phyloP scores from a whole-genome alignment of 129 eudicot genomes.

The Tagetes erecta region DNA sequence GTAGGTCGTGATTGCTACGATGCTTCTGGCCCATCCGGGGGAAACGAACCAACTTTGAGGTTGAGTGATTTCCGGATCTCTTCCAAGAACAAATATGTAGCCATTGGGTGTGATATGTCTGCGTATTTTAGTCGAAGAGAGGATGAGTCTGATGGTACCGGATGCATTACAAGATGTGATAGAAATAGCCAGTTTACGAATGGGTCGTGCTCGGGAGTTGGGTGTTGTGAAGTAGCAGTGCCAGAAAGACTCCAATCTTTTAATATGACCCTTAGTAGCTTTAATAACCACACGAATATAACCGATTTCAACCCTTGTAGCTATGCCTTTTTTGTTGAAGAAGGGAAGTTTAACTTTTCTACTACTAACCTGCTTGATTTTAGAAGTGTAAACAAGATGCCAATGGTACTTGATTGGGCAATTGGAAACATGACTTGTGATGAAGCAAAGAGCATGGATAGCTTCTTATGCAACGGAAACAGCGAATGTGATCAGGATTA shows the following conservation, averaged over 20 bases:
- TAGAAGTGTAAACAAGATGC: background rate
- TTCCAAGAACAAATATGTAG: slow-evolving; percentile 24
- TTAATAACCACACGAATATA: slow-evolving; percentile 8
- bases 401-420: slow-evolving; percentile 42
- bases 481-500: too few species aligned
- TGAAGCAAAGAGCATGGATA: background rate
- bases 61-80: background rate
- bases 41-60: background rate
- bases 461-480: too few species aligned
- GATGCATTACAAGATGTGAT: slow-evolving; percentile 20
- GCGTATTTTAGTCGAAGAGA: background rate
- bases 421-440: slow-evolving; percentile 32
- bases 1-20: slow-evolving; percentile 27
- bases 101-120: slow-evolving; percentile 27
- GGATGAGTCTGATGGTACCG: background rate
- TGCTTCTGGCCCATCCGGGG: background rate
- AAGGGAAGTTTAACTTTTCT: slow-evolving; percentile 20
- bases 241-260: slow-evolving; percentile 13
- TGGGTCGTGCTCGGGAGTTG: slow-evolving; percentile 39
- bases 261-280: background rate
- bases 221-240: slow-evolving; percentile 37
- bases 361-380: background rate
- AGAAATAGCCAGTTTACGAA: background rate
- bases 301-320: slow-evolving; percentile 36
- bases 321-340: slow-evolving; percentile 28